Conservation (phyloP, 345 rosid species). For the Brassica incana region DNA sequence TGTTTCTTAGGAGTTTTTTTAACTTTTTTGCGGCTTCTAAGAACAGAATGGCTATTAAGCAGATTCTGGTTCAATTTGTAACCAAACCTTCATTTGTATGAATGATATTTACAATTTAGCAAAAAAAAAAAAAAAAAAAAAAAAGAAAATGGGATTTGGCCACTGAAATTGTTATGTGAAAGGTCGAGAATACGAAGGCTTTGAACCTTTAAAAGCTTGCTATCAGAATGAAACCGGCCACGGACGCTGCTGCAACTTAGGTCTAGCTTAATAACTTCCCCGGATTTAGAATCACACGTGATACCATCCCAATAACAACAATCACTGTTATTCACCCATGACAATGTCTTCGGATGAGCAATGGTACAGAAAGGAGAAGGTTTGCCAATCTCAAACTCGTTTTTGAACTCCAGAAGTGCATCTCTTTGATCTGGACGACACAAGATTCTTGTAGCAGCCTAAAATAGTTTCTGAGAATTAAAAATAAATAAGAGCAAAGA, state of each 20-base stretch:
- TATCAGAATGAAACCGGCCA: not conserved
- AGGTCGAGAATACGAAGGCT: not conserved
- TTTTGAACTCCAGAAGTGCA: not conserved
- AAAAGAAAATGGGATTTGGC: not conserved
- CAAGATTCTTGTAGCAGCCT: not conserved
- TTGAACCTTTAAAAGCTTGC: constrained; percentile 11
- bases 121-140: too few relatives aligned
- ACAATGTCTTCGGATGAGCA: not conserved
- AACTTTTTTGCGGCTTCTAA: too few relatives aligned
- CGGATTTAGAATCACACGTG: not conserved
- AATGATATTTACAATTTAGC: too few relatives aligned
- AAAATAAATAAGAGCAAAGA: not conserved
- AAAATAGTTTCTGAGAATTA: not conserved
- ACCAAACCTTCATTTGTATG: too few relatives aligned
- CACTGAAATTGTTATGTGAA: not conserved
- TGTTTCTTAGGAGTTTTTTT: too few relatives aligned
- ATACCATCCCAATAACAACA: not conserved
- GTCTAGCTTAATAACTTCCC: not conserved
- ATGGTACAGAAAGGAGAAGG: not conserved
- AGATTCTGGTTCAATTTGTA: too few relatives aligned
- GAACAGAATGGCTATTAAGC: too few relatives aligned
- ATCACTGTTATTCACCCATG: not conserved
- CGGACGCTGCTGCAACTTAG: not conserved
- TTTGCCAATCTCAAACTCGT: not conserved
- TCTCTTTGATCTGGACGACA: not conserved